Base-by-base conservation (phyloP, 2,329 filamentous ascomycete genomes). In the Trichoderma sp. region DNA sequence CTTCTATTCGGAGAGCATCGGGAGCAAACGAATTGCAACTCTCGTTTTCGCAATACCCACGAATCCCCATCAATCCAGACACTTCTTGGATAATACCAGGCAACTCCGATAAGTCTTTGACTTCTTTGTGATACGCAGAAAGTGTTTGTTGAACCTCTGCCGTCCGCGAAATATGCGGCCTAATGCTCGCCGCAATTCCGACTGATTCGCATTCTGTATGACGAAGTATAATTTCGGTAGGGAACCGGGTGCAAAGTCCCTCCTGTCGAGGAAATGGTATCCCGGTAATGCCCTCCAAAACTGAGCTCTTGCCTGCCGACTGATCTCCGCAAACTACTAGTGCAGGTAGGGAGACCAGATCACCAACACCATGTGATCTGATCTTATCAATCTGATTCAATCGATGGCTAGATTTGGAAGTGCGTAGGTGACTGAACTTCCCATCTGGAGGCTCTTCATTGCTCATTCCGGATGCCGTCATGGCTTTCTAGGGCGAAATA, bases 311-410 rank as follows among this genome's bases (percentile, higher is more conserved):
- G 1, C 85, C 86, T 2, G 81, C 80, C 0, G 82, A 84, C 70
- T 87, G 84, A 64, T 86, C 82, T 6, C 86, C 85, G 63, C 81
- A 84, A n/a, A 87, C 84, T 3, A 87, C 80, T n/a, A 85, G 71
- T 65, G 84, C 80, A 1, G 83, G 83, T 0, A 84, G 72, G 25
- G 60, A 34, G 5, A 64, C 19, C 60, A 64, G n/a, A 4, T 64
- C 60, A 4, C 48, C 60, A 3, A 64, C 48, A 4, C 60, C 60
- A 10, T 64, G 17, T 5, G 45, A 22, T 29, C 48, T 54, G 4
- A 64, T 54, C 22, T 64, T 64, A 4, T 64, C 60, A 25, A 64
- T 48, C n/a, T 53, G 48, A 15, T 64, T 64, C 10, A 64, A 32
- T 12, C 45, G 34, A 4, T 54, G 60, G n/a, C 25, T 54, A 0